Evolutionary conservation across 1,284 basidiomycete genomes (phyloP).

Genomic region (Exsudoporus floridanus): DNA sequence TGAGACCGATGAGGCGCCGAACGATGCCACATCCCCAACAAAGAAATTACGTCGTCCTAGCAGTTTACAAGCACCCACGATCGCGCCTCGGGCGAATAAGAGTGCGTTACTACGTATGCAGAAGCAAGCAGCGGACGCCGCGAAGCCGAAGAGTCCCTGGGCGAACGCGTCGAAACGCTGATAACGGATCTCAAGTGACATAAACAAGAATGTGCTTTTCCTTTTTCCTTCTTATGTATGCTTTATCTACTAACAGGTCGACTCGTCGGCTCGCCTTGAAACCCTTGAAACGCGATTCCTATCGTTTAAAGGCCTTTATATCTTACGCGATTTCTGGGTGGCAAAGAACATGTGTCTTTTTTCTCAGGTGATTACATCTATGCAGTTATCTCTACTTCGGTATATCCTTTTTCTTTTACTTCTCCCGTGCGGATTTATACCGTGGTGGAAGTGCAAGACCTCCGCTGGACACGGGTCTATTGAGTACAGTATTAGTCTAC

Average conservation of each 20-base stretch:
- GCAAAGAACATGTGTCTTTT: constrained; percentile 7
- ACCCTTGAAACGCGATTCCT: constrained; percentile 21
- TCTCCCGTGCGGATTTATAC: constrained; percentile 6
- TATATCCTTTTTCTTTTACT: constrained; percentile 7
- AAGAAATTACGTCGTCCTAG: constrained; percentile 45
- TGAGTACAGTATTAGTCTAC: background rate
- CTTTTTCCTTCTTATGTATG: constrained; percentile 11
- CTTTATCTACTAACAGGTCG: constrained; percentile 17
- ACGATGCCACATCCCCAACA: constrained; percentile 26
- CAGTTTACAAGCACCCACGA: constrained; percentile 56
- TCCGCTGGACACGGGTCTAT: constrained; percentile 20
- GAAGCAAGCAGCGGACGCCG: constrained; percentile 41
- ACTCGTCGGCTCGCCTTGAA: constrained; percentile 2
- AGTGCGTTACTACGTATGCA: constrained; percentile 71
- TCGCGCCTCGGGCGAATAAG: constrained; percentile 68
- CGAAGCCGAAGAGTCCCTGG: constrained; percentile 36
- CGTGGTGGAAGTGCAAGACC: constrained; percentile 3
- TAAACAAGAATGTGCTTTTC: background rate
- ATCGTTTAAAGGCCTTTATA: constrained; percentile 15
- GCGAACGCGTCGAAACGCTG: constrained; percentile 32
- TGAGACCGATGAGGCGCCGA: constrained; percentile 18
- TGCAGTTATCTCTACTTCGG: constrained; percentile 11
- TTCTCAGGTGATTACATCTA: constrained; percentile 9
- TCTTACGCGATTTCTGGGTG: constrained; percentile 23
- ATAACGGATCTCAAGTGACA: constrained; percentile 1